Conservation (phyloP, 139 green algal genomes). For the Closterium sp. region DNA sequence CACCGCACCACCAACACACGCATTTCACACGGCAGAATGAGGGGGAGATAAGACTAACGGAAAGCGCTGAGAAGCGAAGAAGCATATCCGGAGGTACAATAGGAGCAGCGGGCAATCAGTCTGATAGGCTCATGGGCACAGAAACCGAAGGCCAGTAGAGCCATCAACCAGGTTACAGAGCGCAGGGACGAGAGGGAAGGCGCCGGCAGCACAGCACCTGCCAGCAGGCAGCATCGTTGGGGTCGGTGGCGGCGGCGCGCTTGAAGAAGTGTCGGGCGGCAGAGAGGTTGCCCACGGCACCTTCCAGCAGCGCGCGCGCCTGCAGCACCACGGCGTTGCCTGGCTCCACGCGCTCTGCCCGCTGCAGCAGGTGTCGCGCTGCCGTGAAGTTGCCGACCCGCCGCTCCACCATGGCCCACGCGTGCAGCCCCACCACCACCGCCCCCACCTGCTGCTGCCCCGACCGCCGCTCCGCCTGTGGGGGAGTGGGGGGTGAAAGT, state of each 20-base stretch:
- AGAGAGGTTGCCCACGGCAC: neutral
- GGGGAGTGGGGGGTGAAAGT: too few species aligned
- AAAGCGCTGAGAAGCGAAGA: neutral
- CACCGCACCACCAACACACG: neutral
- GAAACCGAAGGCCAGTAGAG: neutral
- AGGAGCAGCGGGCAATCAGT: neutral
- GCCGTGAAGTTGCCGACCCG: constrained; percentile 23
- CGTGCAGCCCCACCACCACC: constrained; percentile 23
- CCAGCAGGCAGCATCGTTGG: constrained; percentile 9
- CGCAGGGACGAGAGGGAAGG: neutral
- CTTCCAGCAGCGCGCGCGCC: constrained; percentile 19
- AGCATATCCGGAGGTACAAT: neutral
- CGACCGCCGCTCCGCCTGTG: neutral
- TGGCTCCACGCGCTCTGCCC: constrained; percentile 4
- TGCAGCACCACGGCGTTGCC: constrained; percentile 29
- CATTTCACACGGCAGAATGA: neutral
- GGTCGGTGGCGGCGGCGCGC: neutral
- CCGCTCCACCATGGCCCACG: constrained; percentile 49
- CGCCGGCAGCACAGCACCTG: neutral
- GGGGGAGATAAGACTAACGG: neutral
- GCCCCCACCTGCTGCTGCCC: neutral
- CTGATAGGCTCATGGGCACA: neutral
- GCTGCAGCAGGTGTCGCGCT: constrained; percentile 28
- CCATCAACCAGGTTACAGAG: neutral
- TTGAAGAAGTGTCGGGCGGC: constrained; percentile 11